phyloP scores from a whole-genome alignment of 2,329 filamentous ascomycete species.

The Phaeosphaeria sp. region DNA sequence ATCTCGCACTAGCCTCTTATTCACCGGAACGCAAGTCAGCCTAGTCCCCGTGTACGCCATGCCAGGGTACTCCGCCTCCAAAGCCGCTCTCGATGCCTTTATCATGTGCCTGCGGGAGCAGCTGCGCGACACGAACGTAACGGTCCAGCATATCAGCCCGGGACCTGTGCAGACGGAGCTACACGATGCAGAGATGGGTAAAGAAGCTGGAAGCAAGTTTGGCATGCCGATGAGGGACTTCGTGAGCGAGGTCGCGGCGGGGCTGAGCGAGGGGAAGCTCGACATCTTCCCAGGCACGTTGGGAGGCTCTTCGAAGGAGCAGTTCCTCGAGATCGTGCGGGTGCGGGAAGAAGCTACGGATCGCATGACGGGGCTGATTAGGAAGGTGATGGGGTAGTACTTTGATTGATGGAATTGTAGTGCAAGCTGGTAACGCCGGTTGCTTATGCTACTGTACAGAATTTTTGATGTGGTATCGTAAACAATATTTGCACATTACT shows the following conservation, averaged over 20 bases:
- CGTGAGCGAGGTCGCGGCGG: constrained; percentile 55
- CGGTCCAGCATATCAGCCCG: constrained; percentile 60
- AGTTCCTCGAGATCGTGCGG: constrained; percentile 43
- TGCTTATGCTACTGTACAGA: not conserved
- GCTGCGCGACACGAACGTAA: constrained; percentile 45
- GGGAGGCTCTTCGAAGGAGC: constrained; percentile 28
- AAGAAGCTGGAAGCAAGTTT: constrained; percentile 50
- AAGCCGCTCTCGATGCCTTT: constrained; percentile 61
- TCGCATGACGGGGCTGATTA: constrained; percentile 16
- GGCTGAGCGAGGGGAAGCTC: constrained; percentile 51
- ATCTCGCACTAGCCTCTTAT: constrained; percentile 27
- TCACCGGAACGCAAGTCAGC: constrained; percentile 54
- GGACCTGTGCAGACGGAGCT: constrained; percentile 56
- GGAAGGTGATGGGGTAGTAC: not conserved
- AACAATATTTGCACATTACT: constrained; percentile 13
- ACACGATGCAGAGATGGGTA: constrained; percentile 54
- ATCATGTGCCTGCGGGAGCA: constrained; percentile 55
- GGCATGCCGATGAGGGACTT: constrained; percentile 60
- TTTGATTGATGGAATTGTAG: not conserved
- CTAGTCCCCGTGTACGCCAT: constrained; percentile 57
- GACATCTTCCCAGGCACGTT: constrained; percentile 51
- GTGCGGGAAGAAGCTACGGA: constrained; percentile 33
- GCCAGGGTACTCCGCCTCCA: constrained; percentile 62
- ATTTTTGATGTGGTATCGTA: constrained; percentile 21
- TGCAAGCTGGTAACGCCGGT: not conserved